Evolutionary conservation across 2,329 filamentous ascomycete genomes (phyloP), one percentile per base, ranked within the genome.

Genomic region (Diaporthe caulivora): DNA sequence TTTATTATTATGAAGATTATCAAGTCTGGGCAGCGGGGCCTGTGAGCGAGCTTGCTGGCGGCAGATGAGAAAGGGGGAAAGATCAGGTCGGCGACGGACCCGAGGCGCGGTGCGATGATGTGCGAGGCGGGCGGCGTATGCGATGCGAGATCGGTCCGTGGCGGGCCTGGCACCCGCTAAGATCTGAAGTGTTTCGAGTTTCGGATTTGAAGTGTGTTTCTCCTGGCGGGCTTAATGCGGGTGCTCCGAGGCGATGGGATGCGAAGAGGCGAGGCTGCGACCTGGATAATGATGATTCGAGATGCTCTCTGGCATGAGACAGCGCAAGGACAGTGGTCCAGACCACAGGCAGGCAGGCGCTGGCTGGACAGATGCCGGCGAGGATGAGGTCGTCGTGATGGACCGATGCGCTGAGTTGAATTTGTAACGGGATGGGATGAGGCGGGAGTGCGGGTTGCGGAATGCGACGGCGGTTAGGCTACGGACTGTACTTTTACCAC

Each of bases 131-230:
- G 37, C 37, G 37, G 37, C 37, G 37, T n/a, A 29, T 42, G 37
- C 21, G 55, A 71, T 29, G 68, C 68, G 55, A 62, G 69, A 62
- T 71, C 44, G 69, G 69, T 53, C 58, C n/a, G 37, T 44, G 34
- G 42, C 24, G 47, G 37, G 65, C 24, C 37, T 31, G 11, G 37
- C 6, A 7, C 65, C 65, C 40, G 40, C 49, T 26, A 53, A 34
- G 70, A 71, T 71, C 67, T 58, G 67, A 70, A 44, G 64, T 64
- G 70, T 74, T 65, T 69, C 62, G 67, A 51, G 73, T 74, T 74
- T 74, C 73, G 70, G 69, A 55, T 65, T 57, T 67, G 67, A 64
- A 58, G 49, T 57, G 17, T 53, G 44, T 49, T 67, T 67, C 44
- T 67, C 47, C 47, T 67, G 62, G 44, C 31, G 31, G n/a, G 24